phyloP scores from a whole-genome alignment of 108 stramenopile genomes.

The Parietichytrium sp. region DNA sequence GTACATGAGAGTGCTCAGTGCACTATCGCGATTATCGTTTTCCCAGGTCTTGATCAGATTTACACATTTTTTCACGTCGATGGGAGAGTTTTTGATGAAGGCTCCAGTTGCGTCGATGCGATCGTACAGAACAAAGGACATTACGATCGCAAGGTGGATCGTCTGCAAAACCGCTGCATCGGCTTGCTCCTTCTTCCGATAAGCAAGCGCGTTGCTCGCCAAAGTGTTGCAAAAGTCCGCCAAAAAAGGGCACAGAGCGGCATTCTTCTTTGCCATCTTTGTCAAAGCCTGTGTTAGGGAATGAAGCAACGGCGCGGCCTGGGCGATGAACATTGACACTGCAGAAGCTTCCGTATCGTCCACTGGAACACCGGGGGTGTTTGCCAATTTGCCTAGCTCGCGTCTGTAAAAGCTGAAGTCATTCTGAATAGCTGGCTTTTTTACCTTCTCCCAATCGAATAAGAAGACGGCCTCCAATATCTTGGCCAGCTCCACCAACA shows the following conservation, averaged over 20 bases:
- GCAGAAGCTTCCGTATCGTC: background rate
- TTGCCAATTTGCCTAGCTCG: background rate
- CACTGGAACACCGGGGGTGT: background rate
- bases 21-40: background rate
- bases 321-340: constrained; percentile 20
- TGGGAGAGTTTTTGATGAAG: background rate
- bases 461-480: background rate
- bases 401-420: constrained; percentile 32
- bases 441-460: constrained; percentile 26
- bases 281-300: background rate
- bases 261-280: background rate
- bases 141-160: background rate
- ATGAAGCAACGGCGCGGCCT: background rate
- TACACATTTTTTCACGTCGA: background rate
- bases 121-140: constrained; percentile 4
- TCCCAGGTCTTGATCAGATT: background rate
- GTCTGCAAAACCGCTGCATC: constrained; percentile 6
- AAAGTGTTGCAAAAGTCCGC: background rate
- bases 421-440: background rate
- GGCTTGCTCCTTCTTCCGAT: background rate
- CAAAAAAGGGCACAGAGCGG: background rate
- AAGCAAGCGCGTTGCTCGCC: background rate
- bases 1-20: background rate
- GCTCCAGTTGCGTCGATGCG: background rate
- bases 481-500: background rate